phyloP scores from a whole-genome alignment of 257 asterid genomes.

The Solanum habrochaites region DNA sequence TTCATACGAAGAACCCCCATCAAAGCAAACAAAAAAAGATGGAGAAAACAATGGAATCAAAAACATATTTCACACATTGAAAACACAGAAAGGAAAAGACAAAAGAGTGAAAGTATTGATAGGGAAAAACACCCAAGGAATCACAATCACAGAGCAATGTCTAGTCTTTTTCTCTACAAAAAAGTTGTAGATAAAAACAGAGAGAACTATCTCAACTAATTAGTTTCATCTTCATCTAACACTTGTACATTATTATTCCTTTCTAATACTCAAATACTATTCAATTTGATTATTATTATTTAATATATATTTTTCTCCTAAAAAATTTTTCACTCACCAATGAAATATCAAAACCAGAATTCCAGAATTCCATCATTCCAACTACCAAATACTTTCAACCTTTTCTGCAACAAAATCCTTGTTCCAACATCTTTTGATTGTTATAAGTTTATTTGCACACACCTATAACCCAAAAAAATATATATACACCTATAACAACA shows the following conservation, averaged over 20 bases:
- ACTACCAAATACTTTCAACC: neutral
- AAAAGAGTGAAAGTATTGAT: neutral
- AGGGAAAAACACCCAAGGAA: neutral
- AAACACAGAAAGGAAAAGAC: neutral
- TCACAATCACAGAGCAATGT: neutral
- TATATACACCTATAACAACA: neutral
- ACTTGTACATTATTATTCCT: neutral
- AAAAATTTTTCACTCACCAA: neutral
- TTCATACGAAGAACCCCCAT: neutral
- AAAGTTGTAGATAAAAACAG: neutral
- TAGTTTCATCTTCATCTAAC: neutral
- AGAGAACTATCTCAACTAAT: neutral
- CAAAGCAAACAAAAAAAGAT: neutral
- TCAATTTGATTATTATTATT: neutral
- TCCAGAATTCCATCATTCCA: neutral
- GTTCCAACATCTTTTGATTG: neutral
- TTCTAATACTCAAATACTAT: neutral
- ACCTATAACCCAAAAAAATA: neutral
- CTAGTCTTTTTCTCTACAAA: neutral
- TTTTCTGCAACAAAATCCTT: neutral
- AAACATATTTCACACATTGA: neutral
- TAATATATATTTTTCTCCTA: neutral
- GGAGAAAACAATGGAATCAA: neutral
- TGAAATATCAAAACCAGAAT: neutral
- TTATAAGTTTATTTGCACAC: neutral